A percentile compares a stretch with the other conserved stretches of the same genome.
phyloP scores from a whole-genome alignment of 2,329 filamentous ascomycete species.

The Paecilomyces dactylethromorphus region DNA sequence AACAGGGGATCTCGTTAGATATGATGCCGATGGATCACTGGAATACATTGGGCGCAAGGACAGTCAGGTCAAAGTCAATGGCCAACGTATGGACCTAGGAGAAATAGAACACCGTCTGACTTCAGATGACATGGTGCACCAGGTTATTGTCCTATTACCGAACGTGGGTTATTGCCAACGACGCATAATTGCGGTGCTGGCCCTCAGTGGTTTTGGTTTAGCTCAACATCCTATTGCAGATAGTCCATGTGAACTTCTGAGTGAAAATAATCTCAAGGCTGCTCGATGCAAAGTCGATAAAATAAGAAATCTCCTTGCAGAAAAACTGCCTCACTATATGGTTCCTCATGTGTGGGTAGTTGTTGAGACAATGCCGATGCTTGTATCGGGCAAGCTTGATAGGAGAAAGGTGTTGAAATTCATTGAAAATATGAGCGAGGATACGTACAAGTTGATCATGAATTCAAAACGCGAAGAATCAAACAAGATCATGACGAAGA shows the following conservation, averaged over 20 bases:
- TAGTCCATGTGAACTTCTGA: slow-evolving; percentile 26
- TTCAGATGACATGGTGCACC: slow-evolving; percentile 25
- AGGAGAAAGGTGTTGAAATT: slow-evolving; percentile 35
- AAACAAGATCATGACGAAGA: slow-evolving; percentile 8
- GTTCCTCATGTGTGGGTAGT: slow-evolving; percentile 36
- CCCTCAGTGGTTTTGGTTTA: slow-evolving; percentile 20
- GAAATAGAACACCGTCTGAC: slow-evolving; percentile 38
- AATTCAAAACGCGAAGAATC: slow-evolving; percentile 12
- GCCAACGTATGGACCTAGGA: slow-evolving; percentile 58
- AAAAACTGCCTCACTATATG: slow-evolving; percentile 41
- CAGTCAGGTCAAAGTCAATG: slow-evolving; percentile 59
- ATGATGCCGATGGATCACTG: slow-evolving; percentile 26
- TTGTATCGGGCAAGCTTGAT: slow-evolving; percentile 32
- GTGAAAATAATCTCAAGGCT: slow-evolving; percentile 13
- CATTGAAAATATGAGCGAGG: slow-evolving; percentile 37
- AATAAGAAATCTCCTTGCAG: slow-evolving; percentile 31
- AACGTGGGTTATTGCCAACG: slow-evolving; percentile 36
- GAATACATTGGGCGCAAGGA: slow-evolving; percentile 54
- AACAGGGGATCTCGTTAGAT: slow-evolving; percentile 26
- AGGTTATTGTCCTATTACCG: slow-evolving; percentile 38
- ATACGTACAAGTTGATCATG: slow-evolving; percentile 28
- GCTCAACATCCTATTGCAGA: slow-evolving; percentile 20
- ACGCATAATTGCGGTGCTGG: slow-evolving; percentile 40
- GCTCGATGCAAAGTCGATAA: slow-evolving; percentile 23
- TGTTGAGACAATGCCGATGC: slow-evolving; percentile 33